Conservation (phyloP, 2,329 filamentous ascomycete genomes). For the Stachybotrys elegans region DNA sequence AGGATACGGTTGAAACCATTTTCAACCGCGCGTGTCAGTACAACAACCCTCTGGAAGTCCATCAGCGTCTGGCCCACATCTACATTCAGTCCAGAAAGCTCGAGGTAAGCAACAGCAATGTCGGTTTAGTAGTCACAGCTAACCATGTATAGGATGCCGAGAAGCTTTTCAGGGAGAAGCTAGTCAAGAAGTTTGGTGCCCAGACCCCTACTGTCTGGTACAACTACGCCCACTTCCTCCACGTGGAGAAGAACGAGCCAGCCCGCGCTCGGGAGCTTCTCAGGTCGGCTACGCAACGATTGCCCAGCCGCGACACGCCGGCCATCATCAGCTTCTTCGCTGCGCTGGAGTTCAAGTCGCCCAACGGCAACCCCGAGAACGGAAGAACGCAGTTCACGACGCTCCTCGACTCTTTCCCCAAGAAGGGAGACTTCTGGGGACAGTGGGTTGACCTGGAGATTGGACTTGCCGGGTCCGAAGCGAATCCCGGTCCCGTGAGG, state of each 20-base stretch:
- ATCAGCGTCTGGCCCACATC: constrained; percentile 86
- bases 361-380: constrained; percentile 78
- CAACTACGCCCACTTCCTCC: constrained; percentile 92
- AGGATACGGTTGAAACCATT: constrained; percentile 75
- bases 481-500: constrained; percentile 54
- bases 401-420: constrained; percentile 76
- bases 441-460: constrained; percentile 84
- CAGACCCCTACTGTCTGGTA: constrained; percentile 77
- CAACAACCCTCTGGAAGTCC: constrained; percentile 85
- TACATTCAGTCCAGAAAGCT: constrained; percentile 89
- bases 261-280: constrained; percentile 75
- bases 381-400: constrained; percentile 94
- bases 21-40: constrained; percentile 93
- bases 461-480: constrained; percentile 47
- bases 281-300: constrained; percentile 76
- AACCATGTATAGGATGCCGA: constrained; percentile 70
- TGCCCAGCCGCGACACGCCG: constrained; percentile 59
- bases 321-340: constrained; percentile 83
- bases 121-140: constrained; percentile 11
- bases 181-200: constrained; percentile 85
- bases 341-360: constrained; percentile 82
- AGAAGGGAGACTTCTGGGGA: constrained; percentile 90
- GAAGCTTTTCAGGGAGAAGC: constrained; percentile 75
- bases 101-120: constrained; percentile 52
- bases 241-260: constrained; percentile 64